Base-by-base conservation (phyloP, 805 yeast genomes). In the Phaffomyces thermotolerans region DNA sequence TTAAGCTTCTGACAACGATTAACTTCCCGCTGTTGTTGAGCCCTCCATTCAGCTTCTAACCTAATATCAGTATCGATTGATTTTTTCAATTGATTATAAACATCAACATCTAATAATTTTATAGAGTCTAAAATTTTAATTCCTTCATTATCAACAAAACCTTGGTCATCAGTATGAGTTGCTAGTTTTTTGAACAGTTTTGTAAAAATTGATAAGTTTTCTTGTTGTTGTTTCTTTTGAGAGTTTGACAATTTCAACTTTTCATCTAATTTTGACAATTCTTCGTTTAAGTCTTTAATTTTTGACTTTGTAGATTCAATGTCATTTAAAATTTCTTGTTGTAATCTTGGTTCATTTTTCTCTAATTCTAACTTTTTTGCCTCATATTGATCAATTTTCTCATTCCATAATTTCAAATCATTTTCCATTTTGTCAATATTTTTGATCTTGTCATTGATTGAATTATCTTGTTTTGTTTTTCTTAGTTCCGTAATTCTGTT, bases 1-100 rank as follows among this genome's bases (percentile, higher is more conserved):
- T 58, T 50, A 30, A 60, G 49, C 15, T 54, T 45, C 18, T 57
- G 52, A 42, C 65, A 58, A 32, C 60, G 55, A 12, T 52, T 49
- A 27, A 57, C 64, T 44, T 67, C 72, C 31, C 58, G 56, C 45
- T 65, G 67, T 42, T 65, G 71, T 30, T 59, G 53, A 2, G 66
- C 64, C 49, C 67, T 60, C 72, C 71, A 68, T 42, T 59, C 62
- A 4, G 67, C 60, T 42, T 68, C 72, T 8, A 62, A 46, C 34
- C 52, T 57, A 18, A 63, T 54, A 47, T 69, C 74, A 8, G 51
- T 46, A 14, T 50, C 51, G 8, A 66, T 44, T 31, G 67, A 67
- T 6, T 47, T 39, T 18, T 47, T 51, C 20, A 69, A 29, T n/a
- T 42, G 40, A 14, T 36, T 33, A 45, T 54, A 46, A 5, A 51